Evolutionary conservation across 2,329 filamentous ascomycete genomes (phyloP).

Genomic region (Pseudogymnoascus sp.): DNA sequence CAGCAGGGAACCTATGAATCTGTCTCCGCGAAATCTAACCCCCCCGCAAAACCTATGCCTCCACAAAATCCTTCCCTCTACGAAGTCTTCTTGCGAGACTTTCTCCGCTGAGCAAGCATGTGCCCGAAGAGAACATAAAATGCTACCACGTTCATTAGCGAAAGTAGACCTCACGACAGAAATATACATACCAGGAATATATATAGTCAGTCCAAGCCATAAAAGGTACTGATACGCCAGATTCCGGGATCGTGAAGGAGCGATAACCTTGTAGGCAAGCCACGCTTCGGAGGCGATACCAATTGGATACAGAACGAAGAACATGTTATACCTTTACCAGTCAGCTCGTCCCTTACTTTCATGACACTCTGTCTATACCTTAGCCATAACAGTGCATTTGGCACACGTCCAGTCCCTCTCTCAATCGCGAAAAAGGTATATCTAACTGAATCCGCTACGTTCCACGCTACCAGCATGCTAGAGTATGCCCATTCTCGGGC

Average conservation of each 20-base stretch:
- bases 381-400: conserved; percentile 28
- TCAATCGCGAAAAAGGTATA: conserved; percentile 83
- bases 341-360: background rate
- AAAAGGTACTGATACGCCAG: conserved; percentile 50
- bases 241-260: conserved; percentile 45
- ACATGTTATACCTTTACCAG: conserved; percentile 77
- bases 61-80: no score
- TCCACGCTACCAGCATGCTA: conserved; percentile 81
- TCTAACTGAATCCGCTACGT: conserved; percentile 81
- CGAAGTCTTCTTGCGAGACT: conserved; percentile 29
- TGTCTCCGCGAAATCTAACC: no score
- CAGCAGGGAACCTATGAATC: no score
- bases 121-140: conserved; percentile 83
- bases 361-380: background rate
- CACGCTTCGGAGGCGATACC: conserved; percentile 83
- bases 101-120: conserved; percentile 85
- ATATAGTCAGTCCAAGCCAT: conserved; percentile 60
- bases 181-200: conserved; percentile 53
- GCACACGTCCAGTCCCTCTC: conserved; percentile 55
- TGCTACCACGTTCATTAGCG: background rate
- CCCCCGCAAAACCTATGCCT: no score
- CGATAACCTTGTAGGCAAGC: conserved; percentile 64
- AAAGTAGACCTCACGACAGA: background rate
- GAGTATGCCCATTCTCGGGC: conserved; percentile 54
- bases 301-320: conserved; percentile 85